These are phyloP conservation scores for Pseudovirgaria hyperparasitica DNA, from an alignment of 2,329 filamentous ascomycete genomes.

Conservation along the genomic window DNA sequence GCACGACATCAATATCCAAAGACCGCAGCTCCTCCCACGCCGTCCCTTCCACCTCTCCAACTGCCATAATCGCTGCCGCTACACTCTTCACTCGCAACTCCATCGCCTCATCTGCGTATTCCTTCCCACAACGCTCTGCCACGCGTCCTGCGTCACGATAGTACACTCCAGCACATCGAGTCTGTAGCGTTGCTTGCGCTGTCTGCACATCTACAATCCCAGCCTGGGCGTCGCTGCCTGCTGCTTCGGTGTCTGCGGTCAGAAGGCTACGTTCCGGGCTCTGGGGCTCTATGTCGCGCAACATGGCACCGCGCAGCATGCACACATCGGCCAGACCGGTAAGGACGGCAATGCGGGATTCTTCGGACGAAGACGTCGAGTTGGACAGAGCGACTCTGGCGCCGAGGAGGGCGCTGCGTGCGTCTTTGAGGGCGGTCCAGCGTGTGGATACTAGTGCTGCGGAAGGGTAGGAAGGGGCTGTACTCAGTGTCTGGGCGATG, in stretches of 20 bases:
- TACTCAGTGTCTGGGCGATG: conserved; percentile 18
- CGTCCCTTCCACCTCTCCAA: conserved; percentile 20
- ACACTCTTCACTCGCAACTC: conserved; percentile 36
- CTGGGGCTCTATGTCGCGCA: conserved; percentile 20
- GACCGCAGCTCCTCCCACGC: conserved; percentile 26
- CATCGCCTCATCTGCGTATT: conserved; percentile 31
- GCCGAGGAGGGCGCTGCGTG: conserved; percentile 17
- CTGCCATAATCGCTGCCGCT: conserved; percentile 32
- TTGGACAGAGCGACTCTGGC: conserved; percentile 11
- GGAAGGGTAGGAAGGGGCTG: conserved; percentile 7
- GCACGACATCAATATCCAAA: conserved; percentile 28
- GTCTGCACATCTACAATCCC: conserved; percentile 23
- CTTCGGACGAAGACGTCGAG: too few relatives aligned
- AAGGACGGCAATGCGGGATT: conserved; percentile 10
- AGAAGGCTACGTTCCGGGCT: conserved; percentile 18
- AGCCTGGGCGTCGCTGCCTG: conserved; percentile 18
- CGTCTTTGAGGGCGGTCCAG: conserved; percentile 20
- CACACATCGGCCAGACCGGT: conserved; percentile 18
- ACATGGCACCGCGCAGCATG: conserved; percentile 18
- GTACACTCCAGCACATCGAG: conserved; percentile 27
- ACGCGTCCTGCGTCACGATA: conserved; percentile 21
- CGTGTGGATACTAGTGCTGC: conserved; percentile 14
- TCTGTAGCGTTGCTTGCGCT: too few relatives aligned
- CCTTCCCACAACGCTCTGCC: conserved; percentile 15
- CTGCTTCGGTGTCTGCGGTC: conserved; percentile 10